Conservation (phyloP, 169 alveolate genomes). For the Amoebophrya sp. region DNA sequence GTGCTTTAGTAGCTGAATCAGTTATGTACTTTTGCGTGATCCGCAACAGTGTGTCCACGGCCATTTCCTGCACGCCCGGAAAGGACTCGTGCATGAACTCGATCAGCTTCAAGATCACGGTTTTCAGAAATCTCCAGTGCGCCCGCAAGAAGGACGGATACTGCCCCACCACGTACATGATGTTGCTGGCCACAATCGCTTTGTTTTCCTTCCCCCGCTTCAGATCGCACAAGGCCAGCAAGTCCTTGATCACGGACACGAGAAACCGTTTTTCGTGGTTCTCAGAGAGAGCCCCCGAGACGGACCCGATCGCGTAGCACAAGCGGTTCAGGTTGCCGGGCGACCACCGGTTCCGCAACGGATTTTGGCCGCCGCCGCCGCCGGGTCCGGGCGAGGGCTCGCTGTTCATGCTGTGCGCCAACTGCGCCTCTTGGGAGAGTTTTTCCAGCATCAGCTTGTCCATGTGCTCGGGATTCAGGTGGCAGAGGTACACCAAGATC, state of each 20-base stretch:
- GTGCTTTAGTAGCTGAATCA: background rate
- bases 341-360: too few relatives aligned
- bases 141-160: conserved; percentile 93
- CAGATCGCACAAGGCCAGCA: conserved; percentile 91
- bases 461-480: conserved; percentile 87
- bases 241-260: conserved; percentile 82
- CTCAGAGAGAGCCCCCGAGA: conserved; percentile 89
- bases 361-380: conserved; percentile 38
- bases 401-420: background rate
- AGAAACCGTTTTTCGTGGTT: conserved; percentile 87
- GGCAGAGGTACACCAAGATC: conserved; percentile 85
- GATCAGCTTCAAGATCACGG: conserved; percentile 94
- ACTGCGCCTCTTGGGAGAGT: conserved; percentile 58
- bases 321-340: conserved; percentile 51
- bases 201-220: conserved; percentile 94
- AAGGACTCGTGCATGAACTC: conserved; percentile 98
- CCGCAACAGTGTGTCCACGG: conserved; percentile 92
- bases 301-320: conserved; percentile 79
- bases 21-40: conserved; percentile 78
- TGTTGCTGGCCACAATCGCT: conserved; percentile 80
- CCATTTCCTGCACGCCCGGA: conserved; percentile 99
- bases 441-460: conserved; percentile 79
- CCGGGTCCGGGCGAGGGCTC: background rate
- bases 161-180: conserved; percentile 99
- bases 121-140: conserved; percentile 94